Conservation (phyloP, 495 filamentous ascomycete species). For the Xylaria acuta region DNA sequence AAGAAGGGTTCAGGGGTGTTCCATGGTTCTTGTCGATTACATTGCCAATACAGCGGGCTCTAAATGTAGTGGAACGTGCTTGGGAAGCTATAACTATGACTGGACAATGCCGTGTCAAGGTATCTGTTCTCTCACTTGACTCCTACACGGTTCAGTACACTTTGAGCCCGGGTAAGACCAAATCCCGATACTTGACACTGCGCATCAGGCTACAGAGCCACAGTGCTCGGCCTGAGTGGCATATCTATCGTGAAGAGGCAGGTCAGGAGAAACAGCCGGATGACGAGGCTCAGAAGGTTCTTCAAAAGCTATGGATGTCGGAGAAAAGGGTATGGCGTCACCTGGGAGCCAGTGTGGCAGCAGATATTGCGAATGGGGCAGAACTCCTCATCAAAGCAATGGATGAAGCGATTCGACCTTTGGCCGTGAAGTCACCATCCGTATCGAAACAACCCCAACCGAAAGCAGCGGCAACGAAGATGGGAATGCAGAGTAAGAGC, state of each 20-base stretch:
- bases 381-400: conserved; percentile 43
- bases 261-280: conserved; percentile 30
- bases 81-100: conserved; percentile 44
- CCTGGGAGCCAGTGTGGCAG: conserved; percentile 43
- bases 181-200: conserved; percentile 43
- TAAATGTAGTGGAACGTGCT: conserved; percentile 61
- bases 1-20: conserved; percentile 39
- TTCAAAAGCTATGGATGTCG: conserved; percentile 47
- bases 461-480: conserved; percentile 30
- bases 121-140: conserved; percentile 53
- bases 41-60: conserved; percentile 69
- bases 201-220: conserved; percentile 45
- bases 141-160: conserved; percentile 58
- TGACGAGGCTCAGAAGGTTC: conserved; percentile 50
- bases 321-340: conserved; percentile 42
- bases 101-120: conserved; percentile 46
- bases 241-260: conserved; percentile 41
- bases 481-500: conserved; percentile 30
- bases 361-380: conserved; percentile 40
- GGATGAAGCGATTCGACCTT: conserved; percentile 36
- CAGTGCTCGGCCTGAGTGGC: conserved; percentile 50
- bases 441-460: conserved; percentile 33
- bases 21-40: conserved; percentile 59
- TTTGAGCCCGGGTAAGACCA: conserved; percentile 33
- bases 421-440: conserved; percentile 34